Percentiles rank a stretch among this genome's conserved stretches.
These are phyloP conservation scores for Aspergillus sp. DNA, from an alignment of 2,329 filamentous ascomycete genomes.

Conservation along the genomic window DNA sequence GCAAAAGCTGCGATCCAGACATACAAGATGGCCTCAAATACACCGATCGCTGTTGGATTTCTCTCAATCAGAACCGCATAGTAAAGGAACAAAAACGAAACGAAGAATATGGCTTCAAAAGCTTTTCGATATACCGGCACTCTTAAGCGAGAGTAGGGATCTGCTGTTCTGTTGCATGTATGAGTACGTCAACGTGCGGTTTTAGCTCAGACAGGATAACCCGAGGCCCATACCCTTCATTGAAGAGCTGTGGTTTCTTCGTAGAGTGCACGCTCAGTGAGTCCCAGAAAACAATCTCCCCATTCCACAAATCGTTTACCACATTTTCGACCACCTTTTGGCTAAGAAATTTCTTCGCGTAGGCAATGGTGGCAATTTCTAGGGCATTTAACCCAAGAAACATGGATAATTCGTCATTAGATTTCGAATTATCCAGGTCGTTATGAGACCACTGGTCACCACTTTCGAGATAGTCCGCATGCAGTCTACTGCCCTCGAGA, in stretches of 20 bases:
- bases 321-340: conserved; percentile 80
- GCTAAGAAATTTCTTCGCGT: conserved; percentile 81
- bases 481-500: conserved; percentile 39
- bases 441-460: conserved; percentile 45
- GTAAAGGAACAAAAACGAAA: conserved; percentile 73
- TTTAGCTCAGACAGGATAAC: neutral
- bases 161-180: conserved; percentile 52
- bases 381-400: conserved; percentile 82
- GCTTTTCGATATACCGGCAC: conserved; percentile 83
- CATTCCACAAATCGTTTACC: conserved; percentile 80
- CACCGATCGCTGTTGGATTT: conserved; percentile 64
- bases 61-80: conserved; percentile 81
- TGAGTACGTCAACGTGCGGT: neutral
- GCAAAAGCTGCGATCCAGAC: conserved; percentile 85
- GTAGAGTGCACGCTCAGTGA: conserved; percentile 68
- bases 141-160: conserved; percentile 72
- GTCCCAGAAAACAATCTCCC: conserved; percentile 86
- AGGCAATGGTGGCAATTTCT: conserved; percentile 78
- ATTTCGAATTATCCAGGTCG: conserved; percentile 49
- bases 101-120: conserved; percentile 81
- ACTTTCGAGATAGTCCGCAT: conserved; percentile 38
- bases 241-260: conserved; percentile 77
- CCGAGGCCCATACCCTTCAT: conserved; percentile 45
- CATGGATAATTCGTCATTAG: conserved; percentile 63
- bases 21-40: conserved; percentile 71